Evolutionary conservation across 345 rosid genomes (phyloP), one percentile per base, ranked within the genome.

Genomic region (Eucalyptus cloeziana): DNA sequence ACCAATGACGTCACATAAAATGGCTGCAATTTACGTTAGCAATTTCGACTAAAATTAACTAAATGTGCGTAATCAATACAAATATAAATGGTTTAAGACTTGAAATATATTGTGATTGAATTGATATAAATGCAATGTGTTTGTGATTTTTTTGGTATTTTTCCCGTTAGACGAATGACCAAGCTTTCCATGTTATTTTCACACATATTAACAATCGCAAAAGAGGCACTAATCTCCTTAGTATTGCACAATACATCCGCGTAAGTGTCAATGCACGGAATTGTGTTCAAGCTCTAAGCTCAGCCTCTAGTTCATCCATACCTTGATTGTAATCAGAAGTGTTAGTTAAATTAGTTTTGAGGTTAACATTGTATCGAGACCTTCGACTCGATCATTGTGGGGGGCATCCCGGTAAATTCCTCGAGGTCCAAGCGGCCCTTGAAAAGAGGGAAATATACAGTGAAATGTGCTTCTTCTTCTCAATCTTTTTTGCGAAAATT

Each of bases 1-100:
- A 10, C 10, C 0, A 52, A 0, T 0, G 0, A 52, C 0, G 4
- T 52, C 58, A 1, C 1, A 19, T 52, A 24, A 24, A 56, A 56
- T 56, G 3, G 3, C 3, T 22, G 2, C 3, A 8, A 2, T 56
- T 24, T 0, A 56, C 3, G 3, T 9, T 3, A 0, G 5, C 0
- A 0, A 56, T 56, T 56, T 56, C 3, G 0, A 25, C 30, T 25
- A 56, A 56, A 56, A 56, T 56, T 56, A 56, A 22, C 62, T 56
- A 22, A 25, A 56, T 9, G 3, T 9, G 10, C 1, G 0, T 3
- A 10, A 56, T 10, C 13, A 24, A 25, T 25, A 56, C 3, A 24
- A 24, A 56, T 56, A 25, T 10, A 56, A 56, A 1, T 22, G 62
- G 6, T 56, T 10, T 25, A 56, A 22, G 12, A 56, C 3, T 54